A percentile compares a stretch with the other conserved stretches of the same genome.
phyloP scores from a whole-genome alignment of 106 monocot genomes.

The Alisma plantagoaquatica region DNA sequence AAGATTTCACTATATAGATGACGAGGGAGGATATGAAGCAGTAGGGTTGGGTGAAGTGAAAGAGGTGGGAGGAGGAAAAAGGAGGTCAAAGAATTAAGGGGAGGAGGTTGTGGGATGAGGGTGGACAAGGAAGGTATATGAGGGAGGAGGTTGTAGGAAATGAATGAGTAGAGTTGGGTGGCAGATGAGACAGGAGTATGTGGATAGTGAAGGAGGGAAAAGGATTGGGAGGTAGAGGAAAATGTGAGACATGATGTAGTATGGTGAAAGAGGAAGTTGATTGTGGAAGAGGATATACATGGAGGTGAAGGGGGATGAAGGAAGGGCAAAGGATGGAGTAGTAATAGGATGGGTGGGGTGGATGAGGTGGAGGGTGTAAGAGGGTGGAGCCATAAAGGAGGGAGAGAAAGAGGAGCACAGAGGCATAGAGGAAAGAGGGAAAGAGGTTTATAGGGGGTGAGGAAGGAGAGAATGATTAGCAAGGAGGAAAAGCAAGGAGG shows the following conservation, averaged over 20 bases:
- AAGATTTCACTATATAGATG: slow-evolving; percentile 24
- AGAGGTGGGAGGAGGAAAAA: too few relatives aligned
- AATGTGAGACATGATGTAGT: too few relatives aligned
- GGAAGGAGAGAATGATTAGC: too few relatives aligned
- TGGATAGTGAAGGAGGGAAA: too few relatives aligned
- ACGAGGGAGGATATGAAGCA: too few relatives aligned
- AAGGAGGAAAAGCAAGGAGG: neutral
- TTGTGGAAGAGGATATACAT: neutral
- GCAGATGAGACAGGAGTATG: neutral
- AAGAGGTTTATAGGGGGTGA: neutral
- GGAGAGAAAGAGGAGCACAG: neutral
- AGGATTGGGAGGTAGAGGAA: too few relatives aligned
- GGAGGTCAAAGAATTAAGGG: too few relatives aligned
- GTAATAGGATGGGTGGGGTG: neutral
- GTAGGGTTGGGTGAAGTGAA: too few relatives aligned
- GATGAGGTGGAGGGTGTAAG: neutral
- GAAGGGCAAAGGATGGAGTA: neutral
- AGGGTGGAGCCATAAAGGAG: neutral
- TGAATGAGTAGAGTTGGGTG: slow-evolving; percentile 36
- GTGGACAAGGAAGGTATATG: too few relatives aligned
- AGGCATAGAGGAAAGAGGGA: neutral
- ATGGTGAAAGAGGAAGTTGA: too few relatives aligned
- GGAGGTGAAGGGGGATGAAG: neutral
- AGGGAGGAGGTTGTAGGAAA: slow-evolving; percentile 26
- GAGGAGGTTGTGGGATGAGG: too few relatives aligned